Percentiles rank a stretch among this genome's conserved stretches.
phyloP scores from a whole-genome alignment of 2,329 filamentous ascomycete genomes.

The Aureobasidium sp. region DNA sequence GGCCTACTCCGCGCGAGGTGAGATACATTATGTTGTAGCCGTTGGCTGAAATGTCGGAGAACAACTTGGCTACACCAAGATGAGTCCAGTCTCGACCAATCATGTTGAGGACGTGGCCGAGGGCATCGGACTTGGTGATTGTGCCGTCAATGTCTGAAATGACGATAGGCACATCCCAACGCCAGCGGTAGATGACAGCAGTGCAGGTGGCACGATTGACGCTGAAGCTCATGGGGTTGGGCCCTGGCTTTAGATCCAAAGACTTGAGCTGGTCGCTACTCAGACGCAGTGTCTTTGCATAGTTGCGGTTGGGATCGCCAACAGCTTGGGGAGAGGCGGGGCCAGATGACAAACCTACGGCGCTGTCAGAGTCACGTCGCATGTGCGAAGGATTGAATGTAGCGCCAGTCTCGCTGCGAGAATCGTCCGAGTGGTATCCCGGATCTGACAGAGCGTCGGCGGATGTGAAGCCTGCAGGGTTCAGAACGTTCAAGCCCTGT shows the following conservation, averaged over 20 bases:
- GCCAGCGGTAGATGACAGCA: conserved; percentile 92
- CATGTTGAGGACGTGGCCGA: conserved; percentile 88
- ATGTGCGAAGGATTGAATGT: conserved; percentile 44
- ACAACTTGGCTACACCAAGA: conserved; percentile 90
- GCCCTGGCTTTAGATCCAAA: conserved; percentile 72
- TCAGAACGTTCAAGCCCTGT: conserved; percentile 34
- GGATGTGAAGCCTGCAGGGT: conserved; percentile 47
- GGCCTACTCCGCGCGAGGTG: conserved; percentile 87
- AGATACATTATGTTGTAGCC: conserved; percentile 99
- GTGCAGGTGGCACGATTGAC: conserved; percentile 91
- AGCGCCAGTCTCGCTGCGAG: conserved; percentile 42
- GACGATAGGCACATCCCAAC: conserved; percentile 82
- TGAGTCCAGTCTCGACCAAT: conserved; percentile 98
- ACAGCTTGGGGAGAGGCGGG: conserved; percentile 44
- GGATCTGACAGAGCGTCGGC: conserved; percentile 87
- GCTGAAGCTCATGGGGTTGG: conserved; percentile 91
- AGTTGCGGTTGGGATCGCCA: conserved; percentile 73
- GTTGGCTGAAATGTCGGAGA: conserved; percentile 89
- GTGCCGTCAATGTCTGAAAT: conserved; percentile 99
- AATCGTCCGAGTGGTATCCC: conserved; percentile 88
- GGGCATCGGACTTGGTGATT: conserved; percentile 68
- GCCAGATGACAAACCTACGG: conserved; percentile 58
- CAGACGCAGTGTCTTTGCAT: conserved; percentile 90
- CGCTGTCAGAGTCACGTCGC: conserved; percentile 62
- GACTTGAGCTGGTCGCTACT: conserved; percentile 93